Base-by-base conservation (phyloP, 2,329 filamentous ascomycete species). In the Cercospora sp. region DNA sequence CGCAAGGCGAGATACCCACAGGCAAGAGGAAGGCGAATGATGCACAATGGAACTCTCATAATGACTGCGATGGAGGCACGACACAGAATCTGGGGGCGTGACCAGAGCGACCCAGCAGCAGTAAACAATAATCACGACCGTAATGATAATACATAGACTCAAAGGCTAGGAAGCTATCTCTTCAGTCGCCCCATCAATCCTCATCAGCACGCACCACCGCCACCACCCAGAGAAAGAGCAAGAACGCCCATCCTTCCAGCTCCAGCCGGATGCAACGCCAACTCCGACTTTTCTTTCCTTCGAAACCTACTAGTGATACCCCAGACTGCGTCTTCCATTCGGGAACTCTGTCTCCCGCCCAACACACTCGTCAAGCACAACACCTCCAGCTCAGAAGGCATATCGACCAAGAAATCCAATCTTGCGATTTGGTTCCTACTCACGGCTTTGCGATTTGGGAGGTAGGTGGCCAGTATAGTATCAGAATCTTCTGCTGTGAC, bases 391-490 rank as follows among this genome's bases (percentile, higher is more conserved):
- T 65, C 53, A 4, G 51, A 16, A 13, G 21, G 37, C 9, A 65
- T 24, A 49, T 65, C 53, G 3, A 32, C 49, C 62, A 65, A 58
- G 53, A 57, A 65, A 5, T 65, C 62, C 13, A 65, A 37, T 16
- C 37, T 21, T 5, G 49, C 62, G 8, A 58, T 45, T 9, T 65
- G 51, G 24, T 58, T 53, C 6, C 24, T 10, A 55, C 45, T 40
- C 18, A 64, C 51, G 13, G 51, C 51, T 5, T 32, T 21, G 12
- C 51, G 51, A 24, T 58, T 28, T 9, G 51, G 37, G 34, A 65
- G 45, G 24, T 43, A 65, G 12, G 34, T 43, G 3, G 51, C 62
- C 4, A 65, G 13, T n/a, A 65, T 34, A 32, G 62, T 34, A 5
- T 65, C 53, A 13, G 21, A 5, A 18, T 59, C 24, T 5, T 7